Evolutionary conservation across 176 grass and related monocot species (phyloP), one percentile per base, ranked within the genome.

Genomic region (Tillandsia leiboldiana): DNA sequence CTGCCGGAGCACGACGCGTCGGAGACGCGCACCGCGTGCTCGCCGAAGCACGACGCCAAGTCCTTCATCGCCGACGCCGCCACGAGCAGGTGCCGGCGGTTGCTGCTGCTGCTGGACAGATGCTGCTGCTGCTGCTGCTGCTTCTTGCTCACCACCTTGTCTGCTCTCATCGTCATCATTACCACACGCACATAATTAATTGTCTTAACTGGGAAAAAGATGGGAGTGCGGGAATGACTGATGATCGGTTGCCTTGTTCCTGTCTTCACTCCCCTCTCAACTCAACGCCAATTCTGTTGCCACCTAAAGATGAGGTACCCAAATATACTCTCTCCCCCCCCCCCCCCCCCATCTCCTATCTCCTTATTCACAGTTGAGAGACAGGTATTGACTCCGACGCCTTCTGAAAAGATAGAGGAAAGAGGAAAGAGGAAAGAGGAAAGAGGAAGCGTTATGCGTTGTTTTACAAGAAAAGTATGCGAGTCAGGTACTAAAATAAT

Each of bases 41-140:
- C 72, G 48, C 81, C 49, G 75, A 78, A 74, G 75, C 81, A 83
- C 9, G 70, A 78, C 10, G 64, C 59, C 9, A 83, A 73, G 49
- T 83, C 81, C 67, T 78, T 83, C 81, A 78, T 83, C 12, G 81
- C 5, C 33, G 33, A 42, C 33, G 33, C 3, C 33, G 33, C 33
- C 33, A 5, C 3, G 0, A 42, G 3, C 5, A 42, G 3, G 4
- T 1, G 4, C 5, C 28, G 62, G 63, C 69, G 12, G 67, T 62
- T 56, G 51, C 51, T 50, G 50, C 29, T 1, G 24, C 24, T 12
- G 23, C 18, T 69, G 53, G 65, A 58, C 12, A 11, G 49, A 52
- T 68, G 24, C 24, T 24, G 24, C 8, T 24, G 64, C 24, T 20
- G 15, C 56, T 62, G 18, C 15, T 14, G 20, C 1, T 48, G 3